Evolutionary conservation across 176 grass and related monocot species (phyloP), one percentile per base, ranked within the genome.

Genomic region (Cocos nucifera): DNA sequence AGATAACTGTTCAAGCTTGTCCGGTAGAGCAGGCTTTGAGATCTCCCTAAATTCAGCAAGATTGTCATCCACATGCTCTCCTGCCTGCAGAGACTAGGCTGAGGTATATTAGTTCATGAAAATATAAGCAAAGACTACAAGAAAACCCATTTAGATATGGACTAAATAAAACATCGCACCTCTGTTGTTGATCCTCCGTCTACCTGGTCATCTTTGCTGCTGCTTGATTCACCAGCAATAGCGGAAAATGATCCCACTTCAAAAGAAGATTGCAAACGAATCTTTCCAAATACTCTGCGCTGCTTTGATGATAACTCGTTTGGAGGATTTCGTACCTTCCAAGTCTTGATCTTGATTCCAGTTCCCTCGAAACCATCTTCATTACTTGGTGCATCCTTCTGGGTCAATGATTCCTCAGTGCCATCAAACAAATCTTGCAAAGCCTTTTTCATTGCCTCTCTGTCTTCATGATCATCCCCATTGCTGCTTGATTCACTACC

Each of bases 1-100:
- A 60, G 67, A 50, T 3, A 75, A 72, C 57, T 73, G 62, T 66
- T 82, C 65, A 30, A 70, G 59, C 22, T 78, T 76, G 66, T 73
- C 54, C 27, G 27, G 56, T 49, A 67, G 22, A 20, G 5, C 65
- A 49, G 16, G 50, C 55, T 39, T 20, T 28, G 19, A 61, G 53
- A 10, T 24, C 53, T 19, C 66, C 35, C 39, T 22, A 39, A 15
- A 14, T 56, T 59, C 70, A 56, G 53, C 4, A 18, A 75, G 53
- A 44, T 69, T 66, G 32, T 67, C 62, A 57, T 50, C 48, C 27
- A 59, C 54, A 56, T 77, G 57, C 59, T 87, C 87, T 64, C 44
- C 69, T 60, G 77, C 76, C 81, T 97, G 67, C 52, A 59, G 14
- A 56, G 57, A 70, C 49, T 26, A 27, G 26, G 15, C 54, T 49